Base-by-base conservation (phyloP, 2,329 filamentous ascomycete genomes). In the Aspergillus spinulosporus region DNA sequence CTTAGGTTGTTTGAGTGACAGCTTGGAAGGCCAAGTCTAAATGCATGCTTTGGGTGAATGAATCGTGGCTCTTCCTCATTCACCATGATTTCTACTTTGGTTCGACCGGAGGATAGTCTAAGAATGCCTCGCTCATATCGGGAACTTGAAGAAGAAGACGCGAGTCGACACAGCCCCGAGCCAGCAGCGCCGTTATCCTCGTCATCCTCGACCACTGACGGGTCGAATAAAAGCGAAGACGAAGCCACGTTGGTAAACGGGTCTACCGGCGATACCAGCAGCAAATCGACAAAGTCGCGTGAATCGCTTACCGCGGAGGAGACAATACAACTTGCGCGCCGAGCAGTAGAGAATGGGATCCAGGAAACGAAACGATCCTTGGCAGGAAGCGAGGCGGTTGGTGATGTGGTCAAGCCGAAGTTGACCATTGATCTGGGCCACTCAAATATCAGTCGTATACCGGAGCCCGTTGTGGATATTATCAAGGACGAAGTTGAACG, bases 401-500 rank as follows among this genome's bases (percentile, higher is more conserved):
- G 70, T 14, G 76, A 78, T 63, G 74, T 76, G 12, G 72, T 79
- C 53, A 76, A 76, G 61, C 76, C 76, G 7, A 80, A 79, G 56
- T 65, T 82, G 58, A 81, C 78, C 1, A 76, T 82, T 56, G 78
- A 82, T 59, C 66, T 82, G 64, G 79, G 78, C 12, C 76, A 80
- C 64, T 78, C 76, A 11, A 75, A 75, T 54, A 79, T 82, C 58
- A 72, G 69, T 34, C 72, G 74, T 54, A 76, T 82, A 55, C 80
- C 80, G 1, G 76, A 78, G 53, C 73, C 77, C 34, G 77, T 82
- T 29, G 74, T 81, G 11, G 77, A 80, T 63, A 74, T 80, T 45
- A 78, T 82, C 56, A 80, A 80, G 63, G 73, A 80, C 64, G 79
- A 82, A 61, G 79, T 82, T 45, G 79, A 80, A 68, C 73, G 78